Evolutionary conservation across 768 basidiomycete species (phyloP).

Genomic region (Inosperma sp.): DNA sequence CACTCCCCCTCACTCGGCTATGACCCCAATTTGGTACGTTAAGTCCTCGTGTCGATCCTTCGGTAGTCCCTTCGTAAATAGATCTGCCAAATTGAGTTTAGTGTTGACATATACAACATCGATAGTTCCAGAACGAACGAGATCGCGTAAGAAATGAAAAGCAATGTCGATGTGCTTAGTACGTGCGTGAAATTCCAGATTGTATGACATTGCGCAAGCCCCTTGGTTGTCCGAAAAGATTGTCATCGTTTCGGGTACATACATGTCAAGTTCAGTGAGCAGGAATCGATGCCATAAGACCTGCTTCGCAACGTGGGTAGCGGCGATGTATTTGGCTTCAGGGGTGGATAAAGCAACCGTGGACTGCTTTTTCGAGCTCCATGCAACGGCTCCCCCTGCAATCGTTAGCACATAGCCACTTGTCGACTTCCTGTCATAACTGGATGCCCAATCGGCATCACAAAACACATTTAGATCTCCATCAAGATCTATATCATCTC

Average conservation of each 20-base stretch:
- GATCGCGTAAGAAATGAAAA: constrained; percentile 37
- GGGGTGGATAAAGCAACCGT: constrained; percentile 27
- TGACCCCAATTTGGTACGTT: constrained; percentile 16
- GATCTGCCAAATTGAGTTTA: constrained; percentile 33
- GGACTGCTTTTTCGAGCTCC: constrained; percentile 33
- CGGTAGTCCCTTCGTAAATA: constrained; percentile 38
- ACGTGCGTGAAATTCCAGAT: constrained; percentile 32
- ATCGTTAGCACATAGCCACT: constrained; percentile 14
- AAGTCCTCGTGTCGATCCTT: constrained; percentile 5
- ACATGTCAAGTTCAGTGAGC: constrained; percentile 10
- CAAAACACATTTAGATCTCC: constrained; percentile 10
- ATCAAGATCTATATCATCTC: not conserved
- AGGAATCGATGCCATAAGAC: constrained; percentile 17
- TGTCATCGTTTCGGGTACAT: not conserved
- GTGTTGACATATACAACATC: constrained; percentile 29
- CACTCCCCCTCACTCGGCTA: constrained; percentile 31
- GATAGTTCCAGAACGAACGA: constrained; percentile 24
- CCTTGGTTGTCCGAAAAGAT: constrained; percentile 35
- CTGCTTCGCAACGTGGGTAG: constrained; percentile 25
- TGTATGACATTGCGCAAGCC: constrained; percentile 30
- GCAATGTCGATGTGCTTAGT: constrained; percentile 42
- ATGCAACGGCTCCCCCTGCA: constrained; percentile 16
- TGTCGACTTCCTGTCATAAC: constrained; percentile 11
- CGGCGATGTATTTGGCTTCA: constrained; percentile 45
- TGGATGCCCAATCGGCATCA: constrained; percentile 15